Evolutionary conservation across 305 asterid genomes (phyloP), one percentile per base, ranked within the genome.

Genomic region (Fraxinus nigra): DNA sequence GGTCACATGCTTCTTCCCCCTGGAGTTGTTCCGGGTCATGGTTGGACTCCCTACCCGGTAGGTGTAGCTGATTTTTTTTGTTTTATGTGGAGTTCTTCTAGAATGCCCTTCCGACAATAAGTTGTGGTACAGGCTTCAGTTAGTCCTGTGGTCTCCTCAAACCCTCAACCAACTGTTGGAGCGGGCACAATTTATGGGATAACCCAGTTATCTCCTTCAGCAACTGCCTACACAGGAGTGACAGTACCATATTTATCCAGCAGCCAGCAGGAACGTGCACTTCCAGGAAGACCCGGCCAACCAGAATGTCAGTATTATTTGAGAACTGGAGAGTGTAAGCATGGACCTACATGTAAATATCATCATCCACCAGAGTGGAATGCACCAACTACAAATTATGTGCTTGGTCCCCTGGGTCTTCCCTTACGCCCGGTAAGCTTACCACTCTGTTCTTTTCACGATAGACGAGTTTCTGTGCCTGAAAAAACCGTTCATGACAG

Each of bases 41-140:
- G 97, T 80, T 97, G 99, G 98, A 89, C 91, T 83, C 90, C 97
- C 24, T 93, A 92, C 86, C 91, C 89, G 86, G 98, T 97, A 90
- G 72, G 91, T 82, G 67, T 63, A 18, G 75, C 81, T 79, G 22
- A 78, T 54, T 56, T 30, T 43, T 38, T 84, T 38, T 86, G 78
- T 78, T 73, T 82, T 77, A 75, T 81, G 28, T 26, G 59, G 59
- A 70, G 32, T 22, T 76, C 33, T 63, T 18, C 77, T 46, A 28
- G 32, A 32, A 73, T 77, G 30, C 61, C 37, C 75, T 26, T 38
- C 48, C 6, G 24, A 26, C 80, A 81, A 82, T 79, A 54, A 87
- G 73, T 67, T 83, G 74, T 78, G 63, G 48, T 85, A 32, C 87
- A 94, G 98, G 95, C 90, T 78, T 91, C 96, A 35, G 89, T 84